Conservation (phyloP, 2,329 filamentous ascomycete species). For the Ascochyta rabiei region DNA sequence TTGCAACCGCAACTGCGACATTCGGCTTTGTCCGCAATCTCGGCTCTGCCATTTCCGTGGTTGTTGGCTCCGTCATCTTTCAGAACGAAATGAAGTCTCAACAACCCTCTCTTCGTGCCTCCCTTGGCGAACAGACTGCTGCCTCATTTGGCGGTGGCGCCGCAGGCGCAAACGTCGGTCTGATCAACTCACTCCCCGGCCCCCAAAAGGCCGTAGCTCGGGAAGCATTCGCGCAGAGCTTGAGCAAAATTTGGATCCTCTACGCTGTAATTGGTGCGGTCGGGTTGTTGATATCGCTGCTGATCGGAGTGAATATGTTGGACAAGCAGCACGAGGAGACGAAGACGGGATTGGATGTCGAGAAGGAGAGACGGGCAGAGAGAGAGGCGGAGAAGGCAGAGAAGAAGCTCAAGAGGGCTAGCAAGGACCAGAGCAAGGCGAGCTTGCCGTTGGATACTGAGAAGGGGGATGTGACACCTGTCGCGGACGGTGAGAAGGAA, state of each 20-base stretch:
- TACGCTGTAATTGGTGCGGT: conserved; percentile 51
- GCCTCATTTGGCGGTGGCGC: conserved; percentile 62
- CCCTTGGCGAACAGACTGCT: conserved; percentile 60
- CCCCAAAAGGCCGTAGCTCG: conserved; percentile 52
- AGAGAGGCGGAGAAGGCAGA: conserved; percentile 41
- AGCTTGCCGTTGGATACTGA: conserved; percentile 9
- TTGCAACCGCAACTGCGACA: conserved; percentile 71
- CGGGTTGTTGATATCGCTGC: conserved; percentile 48
- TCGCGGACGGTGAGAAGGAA: not conserved
- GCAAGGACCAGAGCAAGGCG: conserved; percentile 20
- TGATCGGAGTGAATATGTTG: conserved; percentile 52
- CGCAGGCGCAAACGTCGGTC: conserved; percentile 65
- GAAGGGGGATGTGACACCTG: not conserved
- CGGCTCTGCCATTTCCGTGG: conserved; percentile 70
- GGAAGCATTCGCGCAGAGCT: conserved; percentile 51
- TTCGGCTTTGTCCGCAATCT: conserved; percentile 73
- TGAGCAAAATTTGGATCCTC: conserved; percentile 58
- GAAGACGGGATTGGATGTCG: conserved; percentile 55
- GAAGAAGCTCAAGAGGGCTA: conserved; percentile 36
- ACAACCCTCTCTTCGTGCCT: conserved; percentile 53
- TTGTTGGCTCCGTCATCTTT: conserved; percentile 79
- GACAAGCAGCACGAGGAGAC: conserved; percentile 54
- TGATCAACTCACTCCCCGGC: conserved; percentile 60
- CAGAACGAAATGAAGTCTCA: conserved; percentile 73
- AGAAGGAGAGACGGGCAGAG: conserved; percentile 48